phyloP scores from a whole-genome alignment of 148 eudicot species.

The Gaultheria prostrata region DNA sequence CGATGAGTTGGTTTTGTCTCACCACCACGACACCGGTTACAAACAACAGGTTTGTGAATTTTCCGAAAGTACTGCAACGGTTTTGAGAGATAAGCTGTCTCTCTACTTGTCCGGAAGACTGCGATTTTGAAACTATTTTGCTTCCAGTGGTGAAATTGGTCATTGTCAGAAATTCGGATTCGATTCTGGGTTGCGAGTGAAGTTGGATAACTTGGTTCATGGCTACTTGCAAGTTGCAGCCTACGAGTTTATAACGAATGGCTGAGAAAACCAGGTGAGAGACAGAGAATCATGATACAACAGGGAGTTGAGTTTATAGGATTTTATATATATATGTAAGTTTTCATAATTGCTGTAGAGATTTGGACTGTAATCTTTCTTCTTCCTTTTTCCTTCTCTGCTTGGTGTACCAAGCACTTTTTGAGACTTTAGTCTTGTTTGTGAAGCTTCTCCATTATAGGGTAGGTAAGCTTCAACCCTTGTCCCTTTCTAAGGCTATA shows the following conservation, averaged over 20 bases:
- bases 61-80: conserved; percentile 45
- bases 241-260: not conserved
- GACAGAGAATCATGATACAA: not conserved
- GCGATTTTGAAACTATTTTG: conserved; percentile 1
- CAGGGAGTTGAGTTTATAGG: not conserved
- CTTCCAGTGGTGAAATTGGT: not conserved
- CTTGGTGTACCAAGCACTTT: not conserved
- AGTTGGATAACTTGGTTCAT: conserved; percentile 12
- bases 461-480: not conserved
- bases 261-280: not conserved
- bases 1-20: conserved; percentile 46
- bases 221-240: not conserved
- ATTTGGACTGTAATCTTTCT: not conserved
- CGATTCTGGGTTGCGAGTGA: not conserved
- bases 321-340: not conserved
- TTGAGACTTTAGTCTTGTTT: not conserved
- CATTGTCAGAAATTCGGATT: not conserved
- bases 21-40: conserved; percentile 59
- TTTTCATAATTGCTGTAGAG: not conserved
- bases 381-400: not conserved
- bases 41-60: conserved; percentile 55
- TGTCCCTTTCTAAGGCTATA: not conserved
- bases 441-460: not conserved
- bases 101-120: conserved; percentile 43
- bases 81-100: conserved; percentile 53